These are phyloP conservation scores for Chaetomium strumarium DNA, from an alignment of 2,329 filamentous ascomycete genomes.

Conservation along the genomic window DNA sequence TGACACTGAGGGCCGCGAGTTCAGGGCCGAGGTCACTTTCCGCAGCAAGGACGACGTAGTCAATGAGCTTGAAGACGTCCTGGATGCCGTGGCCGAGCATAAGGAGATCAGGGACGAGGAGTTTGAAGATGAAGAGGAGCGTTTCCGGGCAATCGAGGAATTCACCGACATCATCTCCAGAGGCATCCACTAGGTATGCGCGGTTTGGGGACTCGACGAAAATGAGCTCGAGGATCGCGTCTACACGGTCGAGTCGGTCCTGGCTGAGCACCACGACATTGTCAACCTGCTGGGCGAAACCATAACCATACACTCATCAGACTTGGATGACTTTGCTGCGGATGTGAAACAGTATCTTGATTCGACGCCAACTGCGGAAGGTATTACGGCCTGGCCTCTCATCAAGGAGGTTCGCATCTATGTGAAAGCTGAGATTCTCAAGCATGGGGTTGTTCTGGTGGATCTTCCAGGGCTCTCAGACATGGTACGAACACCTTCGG, in stretches of 20 bases:
- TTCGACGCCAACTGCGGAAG: not conserved
- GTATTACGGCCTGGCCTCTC: slow-evolving; percentile 13
- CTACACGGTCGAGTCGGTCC: not conserved
- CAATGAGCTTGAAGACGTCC: slow-evolving; percentile 3
- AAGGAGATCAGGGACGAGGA: not conserved
- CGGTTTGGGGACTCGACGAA: slow-evolving; percentile 3
- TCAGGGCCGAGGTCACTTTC: slow-evolving; percentile 14
- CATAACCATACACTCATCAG: not conserved
- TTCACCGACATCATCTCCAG: not conserved
- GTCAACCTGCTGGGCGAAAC: not conserved
- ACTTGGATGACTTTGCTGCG: slow-evolving; percentile 2
- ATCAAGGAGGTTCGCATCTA: slow-evolving; percentile 14
- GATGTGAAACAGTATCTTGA: slow-evolving; percentile 16
- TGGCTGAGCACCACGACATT: not conserved
- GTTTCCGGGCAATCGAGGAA: not conserved
- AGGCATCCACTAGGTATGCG: not conserved
- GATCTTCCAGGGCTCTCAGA: slow-evolving; percentile 18
- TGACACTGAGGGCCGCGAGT: not conserved
- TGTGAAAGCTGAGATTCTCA: slow-evolving; percentile 12
- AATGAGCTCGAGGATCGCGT: not conserved
- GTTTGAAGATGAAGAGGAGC: slow-evolving; percentile 5
- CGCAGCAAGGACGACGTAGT: slow-evolving; percentile 5
- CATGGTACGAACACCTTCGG: not conserved
- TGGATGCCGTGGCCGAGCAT: slow-evolving; percentile 2
- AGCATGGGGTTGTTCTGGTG: slow-evolving; percentile 10